Conservation (phyloP, 2,329 filamentous ascomycete species). For the Penicillium sp. region DNA sequence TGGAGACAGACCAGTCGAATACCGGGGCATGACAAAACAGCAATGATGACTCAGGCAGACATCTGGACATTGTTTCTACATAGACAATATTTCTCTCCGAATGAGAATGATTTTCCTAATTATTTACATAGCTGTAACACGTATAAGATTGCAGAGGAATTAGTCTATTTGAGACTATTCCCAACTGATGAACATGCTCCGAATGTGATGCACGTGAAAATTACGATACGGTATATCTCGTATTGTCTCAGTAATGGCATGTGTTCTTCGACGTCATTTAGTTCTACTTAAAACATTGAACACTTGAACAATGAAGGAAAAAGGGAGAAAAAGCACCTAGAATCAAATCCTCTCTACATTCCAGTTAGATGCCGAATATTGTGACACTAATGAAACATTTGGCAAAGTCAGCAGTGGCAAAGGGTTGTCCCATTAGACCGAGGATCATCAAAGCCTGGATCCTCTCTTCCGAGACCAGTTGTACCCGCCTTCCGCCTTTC, state of each 20-base stretch:
- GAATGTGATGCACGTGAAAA: constrained; percentile 21
- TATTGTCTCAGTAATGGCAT: constrained; percentile 18
- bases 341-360: neutral
- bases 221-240: constrained; percentile 6
- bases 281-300: constrained; percentile 4
- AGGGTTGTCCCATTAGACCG: constrained; percentile 36
- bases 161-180: neutral
- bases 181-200: neutral
- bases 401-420: constrained; percentile 9
- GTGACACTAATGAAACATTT: neutral
- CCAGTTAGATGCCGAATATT: constrained; percentile 14
- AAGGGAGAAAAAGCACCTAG: neutral
- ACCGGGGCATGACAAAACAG: constrained; percentile 26
- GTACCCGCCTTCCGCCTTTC: constrained; percentile 28
- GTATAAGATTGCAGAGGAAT: neutral
- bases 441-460: constrained; percentile 37
- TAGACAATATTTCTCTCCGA: neutral
- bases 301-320: neutral
- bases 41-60: constrained; percentile 21
- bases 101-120: too few species aligned
- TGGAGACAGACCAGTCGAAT: constrained; percentile 23
- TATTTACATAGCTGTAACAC: neutral
- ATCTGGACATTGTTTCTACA: neutral
- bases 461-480: constrained; percentile 37
- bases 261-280: constrained; percentile 24